phyloP scores from a whole-genome alignment of 352 stramenopile species.

The Plasmopara muralis region DNA sequence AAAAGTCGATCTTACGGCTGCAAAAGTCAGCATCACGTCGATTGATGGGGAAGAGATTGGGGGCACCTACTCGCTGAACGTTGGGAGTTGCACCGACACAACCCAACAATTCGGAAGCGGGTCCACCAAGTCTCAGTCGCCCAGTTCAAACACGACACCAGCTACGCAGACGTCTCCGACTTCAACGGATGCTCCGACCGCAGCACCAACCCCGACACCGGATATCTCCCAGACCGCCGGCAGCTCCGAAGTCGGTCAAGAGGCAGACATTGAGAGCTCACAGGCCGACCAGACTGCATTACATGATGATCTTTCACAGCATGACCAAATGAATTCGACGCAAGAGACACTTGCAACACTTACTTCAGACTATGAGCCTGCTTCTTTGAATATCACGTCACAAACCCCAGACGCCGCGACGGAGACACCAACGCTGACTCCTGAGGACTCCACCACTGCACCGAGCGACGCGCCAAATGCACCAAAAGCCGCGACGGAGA shows the following conservation, averaged over 20 bases:
- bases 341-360: too few species aligned
- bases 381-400: too few species aligned
- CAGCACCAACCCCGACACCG: not conserved
- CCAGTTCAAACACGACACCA: constrained; percentile 3
- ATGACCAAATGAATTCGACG: not conserved
- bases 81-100: constrained; percentile 24
- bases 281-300: constrained; percentile 8
- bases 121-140: constrained; percentile 11
- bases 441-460: not conserved
- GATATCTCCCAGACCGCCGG: constrained; percentile 6
- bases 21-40: constrained; percentile 49
- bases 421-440: not conserved
- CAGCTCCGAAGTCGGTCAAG: constrained; percentile 7
- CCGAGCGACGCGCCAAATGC: too few species aligned
- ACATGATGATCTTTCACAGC: constrained; percentile 1
- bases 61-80: constrained; percentile 44
- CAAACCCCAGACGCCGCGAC: too few species aligned
- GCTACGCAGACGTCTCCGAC: not conserved
- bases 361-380: too few species aligned
- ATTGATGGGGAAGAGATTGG: constrained; percentile 44
- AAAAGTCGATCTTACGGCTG: constrained; percentile 27
- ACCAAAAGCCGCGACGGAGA: too few species aligned
- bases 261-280: constrained; percentile 1
- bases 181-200: not conserved
- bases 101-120: constrained; percentile 27